Evolutionary conservation across 2,329 filamentous ascomycete species (phyloP).

Genomic region (Sclerotinia borealis): DNA sequence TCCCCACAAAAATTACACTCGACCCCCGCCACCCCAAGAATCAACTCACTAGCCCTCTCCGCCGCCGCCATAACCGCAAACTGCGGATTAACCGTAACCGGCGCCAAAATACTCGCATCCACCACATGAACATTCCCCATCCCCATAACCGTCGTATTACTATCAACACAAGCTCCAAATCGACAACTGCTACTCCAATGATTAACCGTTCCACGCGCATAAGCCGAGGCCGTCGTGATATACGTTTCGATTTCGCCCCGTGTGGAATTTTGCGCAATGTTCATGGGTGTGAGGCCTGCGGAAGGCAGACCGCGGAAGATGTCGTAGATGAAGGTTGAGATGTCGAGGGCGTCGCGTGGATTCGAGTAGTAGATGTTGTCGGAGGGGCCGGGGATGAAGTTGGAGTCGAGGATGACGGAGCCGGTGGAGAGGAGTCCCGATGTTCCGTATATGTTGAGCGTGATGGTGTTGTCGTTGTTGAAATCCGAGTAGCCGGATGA

Average conservation of each 20-base stretch:
- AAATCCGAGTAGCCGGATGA: constrained; percentile 40
- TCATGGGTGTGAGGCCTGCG: constrained; percentile 41
- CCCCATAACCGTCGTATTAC: constrained; percentile 41
- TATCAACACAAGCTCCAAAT: constrained; percentile 45
- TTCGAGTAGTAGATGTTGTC: constrained; percentile 42
- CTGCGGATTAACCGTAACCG: constrained; percentile 48
- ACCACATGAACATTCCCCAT: constrained; percentile 47
- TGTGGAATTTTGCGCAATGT: constrained; percentile 41
- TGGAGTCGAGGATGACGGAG: constrained; percentile 40
- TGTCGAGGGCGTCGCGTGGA: constrained; percentile 41
- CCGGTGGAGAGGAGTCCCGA: constrained; percentile 46
- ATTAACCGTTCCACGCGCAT: constrained; percentile 45
- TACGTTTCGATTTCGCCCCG: constrained; percentile 44
- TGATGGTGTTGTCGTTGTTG: constrained; percentile 42
- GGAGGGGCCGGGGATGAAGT: constrained; percentile 39
- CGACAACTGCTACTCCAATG: constrained; percentile 49
- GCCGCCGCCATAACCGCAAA: constrained; percentile 49
- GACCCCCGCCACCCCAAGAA: constrained; percentile 28
- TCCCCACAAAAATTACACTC: not conserved
- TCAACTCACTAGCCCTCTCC: constrained; percentile 45
- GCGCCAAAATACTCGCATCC: constrained; percentile 44
- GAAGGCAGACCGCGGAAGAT: constrained; percentile 43
- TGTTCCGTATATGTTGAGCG: constrained; percentile 51
- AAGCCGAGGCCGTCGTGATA: constrained; percentile 42
- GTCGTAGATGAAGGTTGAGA: constrained; percentile 44